phyloP scores from a whole-genome alignment of 495 filamentous ascomycete genomes.

The Paragyromitra xinjiangensis region DNA sequence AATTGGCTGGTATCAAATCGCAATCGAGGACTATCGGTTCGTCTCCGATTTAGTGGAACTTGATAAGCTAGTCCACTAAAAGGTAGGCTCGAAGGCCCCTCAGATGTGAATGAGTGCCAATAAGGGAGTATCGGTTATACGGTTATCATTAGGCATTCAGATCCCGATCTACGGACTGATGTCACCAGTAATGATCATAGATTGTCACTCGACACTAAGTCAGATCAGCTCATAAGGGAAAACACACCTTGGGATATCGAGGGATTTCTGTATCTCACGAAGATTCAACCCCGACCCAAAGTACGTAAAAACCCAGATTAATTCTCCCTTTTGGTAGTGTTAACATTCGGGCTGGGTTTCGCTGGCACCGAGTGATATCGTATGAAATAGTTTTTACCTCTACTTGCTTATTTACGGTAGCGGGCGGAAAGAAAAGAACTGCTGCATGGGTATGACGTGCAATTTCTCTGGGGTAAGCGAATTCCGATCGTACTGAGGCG shows the following conservation, averaged over 20 bases:
- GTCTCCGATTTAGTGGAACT: neutral
- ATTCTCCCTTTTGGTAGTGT: neutral
- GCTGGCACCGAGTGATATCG: slow-evolving; percentile 25
- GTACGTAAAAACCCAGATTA: neutral
- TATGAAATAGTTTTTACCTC: neutral
- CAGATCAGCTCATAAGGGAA: neutral
- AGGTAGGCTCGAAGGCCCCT: neutral
- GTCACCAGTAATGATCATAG: neutral
- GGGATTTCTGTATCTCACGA: neutral
- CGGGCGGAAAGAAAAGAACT: neutral
- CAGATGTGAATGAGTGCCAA: neutral
- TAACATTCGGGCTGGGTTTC: neutral
- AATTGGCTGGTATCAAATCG: neutral
- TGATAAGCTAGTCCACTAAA: neutral
- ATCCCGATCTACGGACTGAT: neutral
- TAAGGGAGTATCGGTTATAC: neutral
- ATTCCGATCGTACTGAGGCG: neutral
- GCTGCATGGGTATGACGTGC: neutral
- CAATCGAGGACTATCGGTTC: neutral
- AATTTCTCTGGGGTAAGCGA: neutral
- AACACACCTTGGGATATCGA: neutral
- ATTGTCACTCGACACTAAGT: slow-evolving; percentile 6
- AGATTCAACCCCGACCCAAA: neutral
- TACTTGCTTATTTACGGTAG: neutral
- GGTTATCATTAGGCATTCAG: neutral